Evolutionary conservation across 2,329 filamentous ascomycete genomes (phyloP), one percentile per base, ranked within the genome.

Genomic region (Aureobasidium mangrovei): DNA sequence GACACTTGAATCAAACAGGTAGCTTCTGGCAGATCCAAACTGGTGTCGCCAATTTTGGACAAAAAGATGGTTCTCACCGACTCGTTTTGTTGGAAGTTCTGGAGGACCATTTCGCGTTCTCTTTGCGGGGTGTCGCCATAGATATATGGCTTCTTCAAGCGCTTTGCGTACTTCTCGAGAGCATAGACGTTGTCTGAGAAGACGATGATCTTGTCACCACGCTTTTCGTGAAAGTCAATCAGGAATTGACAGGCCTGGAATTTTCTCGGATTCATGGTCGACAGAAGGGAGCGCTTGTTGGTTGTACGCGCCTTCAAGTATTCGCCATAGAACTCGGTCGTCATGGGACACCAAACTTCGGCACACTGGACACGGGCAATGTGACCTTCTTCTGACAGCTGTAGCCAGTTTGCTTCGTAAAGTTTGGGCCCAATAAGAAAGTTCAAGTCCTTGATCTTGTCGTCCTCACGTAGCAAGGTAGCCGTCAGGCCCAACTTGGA

Each of bases 281-380:
- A 96, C 2, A 97, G 80, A 5, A 88, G 69, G 7, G 79, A 77
- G 33, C 80, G 77, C 67, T 86, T 86, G 58, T 83, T 77, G 12
- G 81, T 82, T 9, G 82, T 83, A 58, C 82, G 57, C 6, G 72
- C 81, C 53, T 81, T 77, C 57, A 97, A 80, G 71, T 97, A 98
- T 68, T 97, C 89, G 18, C 89, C 85, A 69, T 96, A 97, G 67
- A 98, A 98, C 63, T 98, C 93, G 0, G 91, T 93, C 0, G 93
- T 95, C 93, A 98, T 98, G 2, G 91, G 90, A 66, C 93, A 98
- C 93, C 93, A 98, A 5, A 98, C 93, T 70, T 98, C 93, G 10
- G 93, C 93, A 69, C 93, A 98, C 69, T 98, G 93, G 2, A 98
- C 93, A 61, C 89, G 86, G 35, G 93, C 93, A 68, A 98, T 98